Conservation (phyloP, 805 yeast genomes). For the Monosporozyma siamensis region DNA sequence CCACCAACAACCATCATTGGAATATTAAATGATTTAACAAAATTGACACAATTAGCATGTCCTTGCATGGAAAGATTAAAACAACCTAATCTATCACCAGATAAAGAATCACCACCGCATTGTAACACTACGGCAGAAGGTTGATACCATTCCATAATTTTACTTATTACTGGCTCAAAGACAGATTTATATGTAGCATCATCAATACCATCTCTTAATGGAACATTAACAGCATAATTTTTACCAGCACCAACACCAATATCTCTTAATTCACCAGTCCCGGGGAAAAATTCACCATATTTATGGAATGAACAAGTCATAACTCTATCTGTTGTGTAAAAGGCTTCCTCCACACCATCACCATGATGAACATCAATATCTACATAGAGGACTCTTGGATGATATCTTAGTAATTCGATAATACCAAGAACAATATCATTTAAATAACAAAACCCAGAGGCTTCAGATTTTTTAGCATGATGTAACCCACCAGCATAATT, state of each 20-base stretch:
- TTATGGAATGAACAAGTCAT: slow-evolving; percentile 96
- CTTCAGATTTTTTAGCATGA: slow-evolving; percentile 91
- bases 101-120: slow-evolving; percentile 94
- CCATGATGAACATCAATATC: slow-evolving; percentile 97
- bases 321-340: slow-evolving; percentile 87
- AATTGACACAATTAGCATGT: slow-evolving; percentile 92
- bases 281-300: slow-evolving; percentile 95
- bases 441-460: slow-evolving; percentile 90
- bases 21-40: slow-evolving; percentile 75
- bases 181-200: slow-evolving; percentile 72
- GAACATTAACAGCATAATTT: slow-evolving; percentile 82
- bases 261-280: slow-evolving; percentile 90
- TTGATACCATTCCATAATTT: slow-evolving; percentile 82
- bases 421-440: slow-evolving; percentile 91
- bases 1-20: slow-evolving; percentile 93
- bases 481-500: slow-evolving; percentile 97
- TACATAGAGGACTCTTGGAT: slow-evolving; percentile 85
- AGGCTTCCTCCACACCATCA: slow-evolving; percentile 97
- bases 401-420: slow-evolving; percentile 73
- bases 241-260: slow-evolving; percentile 83
- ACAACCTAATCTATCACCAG: slow-evolving; percentile 89
- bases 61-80: slow-evolving; percentile 87
- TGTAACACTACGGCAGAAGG: slow-evolving; percentile 93
- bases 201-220: slow-evolving; percentile 90
- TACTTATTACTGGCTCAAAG: slow-evolving; percentile 79